Evolutionary conservation across 352 stramenopile genomes (phyloP), one percentile per base, ranked within the genome.

Genomic region (Phytophthora ohioensis): DNA sequence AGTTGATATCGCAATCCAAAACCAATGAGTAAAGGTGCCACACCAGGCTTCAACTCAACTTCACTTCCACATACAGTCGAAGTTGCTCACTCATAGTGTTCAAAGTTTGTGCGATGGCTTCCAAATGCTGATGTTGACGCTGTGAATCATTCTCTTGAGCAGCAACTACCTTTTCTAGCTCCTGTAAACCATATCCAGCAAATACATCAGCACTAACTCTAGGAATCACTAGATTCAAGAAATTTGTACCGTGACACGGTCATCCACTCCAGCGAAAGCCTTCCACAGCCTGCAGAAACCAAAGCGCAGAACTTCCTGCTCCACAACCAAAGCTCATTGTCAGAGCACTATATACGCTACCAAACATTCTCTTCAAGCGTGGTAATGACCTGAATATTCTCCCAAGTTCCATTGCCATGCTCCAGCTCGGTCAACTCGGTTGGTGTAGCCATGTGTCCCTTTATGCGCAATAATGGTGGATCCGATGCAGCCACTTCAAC

Each of bases 321-420:
- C 30, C 7, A 51, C 8, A 43, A 5, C 27, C 31, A 66, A 49
- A 27, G 3, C 5, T 11, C 9, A 21, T 15, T 45, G 42, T 70
- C 3, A 75, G 39, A 38, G 9, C 39, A 53, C 36, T 32, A 47
- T 6, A 12, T 32, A 38, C 31, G 12, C 4, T 10, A 27, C 27
- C 21, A 53, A 5, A 49, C 12, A 27, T 11, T 31, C n/a, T 5
- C 21, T 56, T 43, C 15, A 52, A 30, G 13, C 12, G 42, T 35
- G 4, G 10, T 34, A 34, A 49, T 32, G 21, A 88, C 83, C 75
- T 90, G 81, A 57, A 91, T 90, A 59, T 90, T 91, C 54, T 91
- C 84, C 84, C 81, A 91, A 30, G 63, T 52, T 67, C 84, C 84
- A 63, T 88, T 71, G 21, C 84, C 84, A 11, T 63, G 75, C 67